Evolutionary conservation across 1,284 basidiomycete genomes (phyloP), one percentile per base, ranked within the genome.

Genomic region (Ceratobasidium sp.): DNA sequence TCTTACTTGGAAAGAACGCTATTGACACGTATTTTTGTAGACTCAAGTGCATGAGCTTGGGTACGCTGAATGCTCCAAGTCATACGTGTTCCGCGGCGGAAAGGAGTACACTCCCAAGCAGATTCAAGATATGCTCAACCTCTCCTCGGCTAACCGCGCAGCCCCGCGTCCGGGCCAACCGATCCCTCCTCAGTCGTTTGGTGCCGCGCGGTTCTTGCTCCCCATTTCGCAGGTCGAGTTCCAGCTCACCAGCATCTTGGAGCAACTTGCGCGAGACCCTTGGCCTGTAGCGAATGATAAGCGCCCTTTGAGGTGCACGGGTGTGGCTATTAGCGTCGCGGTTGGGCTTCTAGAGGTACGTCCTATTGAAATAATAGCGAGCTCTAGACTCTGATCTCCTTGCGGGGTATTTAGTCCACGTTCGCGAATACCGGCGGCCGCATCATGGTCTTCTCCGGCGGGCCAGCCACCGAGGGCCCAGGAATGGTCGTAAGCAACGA

Each of bases 11-110:
- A 31, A 54, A 1, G 22, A 27, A 57, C 33, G 51, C 24, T 22
- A 41, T 5, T 45, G 22, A 50, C 33, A 33, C 54, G 33, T 22
- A 67, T 63, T 45, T 33, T 36, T 76, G 44, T 76, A 97, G 95
- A 90, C 97, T 7, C 97, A 98, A 92, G 96, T 99, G 0, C 97
- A 99, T 83, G 98, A 99, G 85, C 93, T 99, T 64, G 96, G 97
- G 41, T 99, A 98, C 81, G 90, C 92, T 1, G 94, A 97, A 81
- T 99, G 97, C 86, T 95, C 91, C 84, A 99, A 99, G 84, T 97
- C 96, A 5, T 99, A 97, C 83, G 97, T 99, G 76, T 99, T 99
- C 91, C 93, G 97, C 47, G 98, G 98, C 67, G 94, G 94, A n/a
- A 99, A 99, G 84, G 98, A 99, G 81, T 99, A 99, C 83, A 86